A percentile compares a stretch with the other conserved stretches of the same genome.
Evolutionary conservation across 495 filamentous ascomycete species (phyloP).

Genomic region (Podospora anserina): DNA sequence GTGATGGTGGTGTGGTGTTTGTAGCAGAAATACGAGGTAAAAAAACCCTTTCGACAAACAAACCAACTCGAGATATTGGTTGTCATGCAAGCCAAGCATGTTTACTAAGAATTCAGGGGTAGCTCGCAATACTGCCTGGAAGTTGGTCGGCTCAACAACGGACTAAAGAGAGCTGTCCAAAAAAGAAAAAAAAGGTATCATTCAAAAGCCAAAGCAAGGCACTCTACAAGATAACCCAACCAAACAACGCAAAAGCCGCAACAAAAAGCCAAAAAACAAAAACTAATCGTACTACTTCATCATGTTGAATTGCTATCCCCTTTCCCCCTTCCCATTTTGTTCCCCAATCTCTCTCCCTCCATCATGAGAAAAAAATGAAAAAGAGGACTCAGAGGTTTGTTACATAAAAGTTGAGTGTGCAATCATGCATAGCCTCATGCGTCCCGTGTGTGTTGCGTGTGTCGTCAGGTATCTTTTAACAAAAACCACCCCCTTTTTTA

Average conservation of each 20-base stretch:
- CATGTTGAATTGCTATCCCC: not conserved
- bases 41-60: not conserved
- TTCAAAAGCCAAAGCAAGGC: too few relatives aligned
- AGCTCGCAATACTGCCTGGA: too few relatives aligned
- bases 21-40: not conserved
- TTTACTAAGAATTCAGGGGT: too few relatives aligned
- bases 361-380: not conserved
- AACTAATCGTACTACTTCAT: not conserved
- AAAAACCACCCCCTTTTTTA: not conserved
- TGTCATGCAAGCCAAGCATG: too few relatives aligned
- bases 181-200: too few relatives aligned
- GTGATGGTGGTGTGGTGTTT: not conserved
- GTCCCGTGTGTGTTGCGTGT: not conserved
- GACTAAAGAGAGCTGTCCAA: too few relatives aligned
- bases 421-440: not conserved
- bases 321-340: not conserved
- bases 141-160: too few relatives aligned
- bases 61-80: too few relatives aligned
- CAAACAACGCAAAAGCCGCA: not conserved
- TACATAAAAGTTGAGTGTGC: not conserved
- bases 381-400: not conserved
- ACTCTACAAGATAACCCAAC: not conserved
- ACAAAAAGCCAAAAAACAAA: not conserved
- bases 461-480: not conserved
- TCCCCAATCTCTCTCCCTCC: not conserved